These are phyloP conservation scores for Ganoderma lucidum DNA, from an alignment of 1,284 basidiomycete species.

Conservation along the genomic window DNA sequence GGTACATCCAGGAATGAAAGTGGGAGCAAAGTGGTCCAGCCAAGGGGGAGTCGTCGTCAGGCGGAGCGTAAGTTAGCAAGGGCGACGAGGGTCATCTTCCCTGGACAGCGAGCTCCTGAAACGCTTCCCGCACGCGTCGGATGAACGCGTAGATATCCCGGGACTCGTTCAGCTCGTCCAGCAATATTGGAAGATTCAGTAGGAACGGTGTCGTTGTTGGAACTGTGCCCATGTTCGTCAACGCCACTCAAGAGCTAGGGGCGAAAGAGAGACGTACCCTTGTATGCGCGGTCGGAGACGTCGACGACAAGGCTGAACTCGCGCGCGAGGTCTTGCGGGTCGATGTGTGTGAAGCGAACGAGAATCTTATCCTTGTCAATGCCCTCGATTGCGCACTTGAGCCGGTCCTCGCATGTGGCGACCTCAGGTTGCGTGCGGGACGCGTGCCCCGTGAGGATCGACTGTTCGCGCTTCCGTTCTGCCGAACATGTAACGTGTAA, in stretches of 20 bases:
- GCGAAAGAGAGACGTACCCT: constrained; percentile 56
- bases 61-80: not conserved
- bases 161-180: constrained; percentile 70
- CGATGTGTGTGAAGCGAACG: constrained; percentile 75
- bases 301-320: constrained; percentile 85
- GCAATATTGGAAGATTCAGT: constrained; percentile 65
- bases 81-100: constrained; percentile 23
- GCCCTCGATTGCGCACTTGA: constrained; percentile 78
- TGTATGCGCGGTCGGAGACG: constrained; percentile 66
- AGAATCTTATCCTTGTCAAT: constrained; percentile 77
- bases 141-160: constrained; percentile 72
- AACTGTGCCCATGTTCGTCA: constrained; percentile 49
- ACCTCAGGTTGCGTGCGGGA: constrained; percentile 64
- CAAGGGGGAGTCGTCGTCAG: not conserved
- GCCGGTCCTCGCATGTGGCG: constrained; percentile 59
- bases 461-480: constrained; percentile 77
- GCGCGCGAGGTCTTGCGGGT: constrained; percentile 58
- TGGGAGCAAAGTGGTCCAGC: not conserved
- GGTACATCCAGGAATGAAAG: not conserved
- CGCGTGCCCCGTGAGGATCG: constrained; percentile 68
- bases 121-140: constrained; percentile 57
- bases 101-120: constrained; percentile 38
- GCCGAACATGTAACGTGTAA: not conserved
- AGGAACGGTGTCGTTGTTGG: constrained; percentile 73
- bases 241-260: not conserved